Percentiles rank a stretch among this genome's conserved stretches.
phyloP scores from a whole-genome alignment of 129 eudicot species.

The Logfia minima region DNA sequence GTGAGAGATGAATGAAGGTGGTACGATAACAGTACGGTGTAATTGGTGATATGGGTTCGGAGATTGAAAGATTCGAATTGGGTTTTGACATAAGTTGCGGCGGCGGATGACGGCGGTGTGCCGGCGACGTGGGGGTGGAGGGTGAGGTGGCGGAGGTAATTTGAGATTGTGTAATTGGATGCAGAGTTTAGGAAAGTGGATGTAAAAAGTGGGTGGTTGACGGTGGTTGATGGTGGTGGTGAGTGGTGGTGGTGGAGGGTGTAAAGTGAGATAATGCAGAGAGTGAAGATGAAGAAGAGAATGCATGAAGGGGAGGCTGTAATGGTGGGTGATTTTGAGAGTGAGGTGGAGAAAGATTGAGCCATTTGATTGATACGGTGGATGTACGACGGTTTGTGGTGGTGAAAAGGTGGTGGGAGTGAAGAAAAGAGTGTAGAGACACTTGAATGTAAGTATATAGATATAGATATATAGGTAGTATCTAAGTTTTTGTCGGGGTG shows the following conservation, averaged over 20 bases:
- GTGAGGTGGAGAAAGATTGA: slow-evolving; percentile 11
- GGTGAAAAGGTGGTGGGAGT: slow-evolving; percentile 12
- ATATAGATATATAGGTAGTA: slow-evolving; percentile 1
- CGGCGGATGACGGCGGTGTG: slow-evolving; percentile 49
- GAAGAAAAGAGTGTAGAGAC: not conserved
- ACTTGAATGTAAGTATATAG: not conserved
- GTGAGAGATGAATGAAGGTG: slow-evolving; percentile 59
- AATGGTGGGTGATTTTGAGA: slow-evolving; percentile 20
- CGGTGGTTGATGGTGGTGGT: slow-evolving; percentile 8
- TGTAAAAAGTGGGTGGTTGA: slow-evolving; percentile 20
- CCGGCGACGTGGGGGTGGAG: slow-evolving; percentile 95
- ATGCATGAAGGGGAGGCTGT: slow-evolving; percentile 42
- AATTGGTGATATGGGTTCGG: slow-evolving; percentile 43
- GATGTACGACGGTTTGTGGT: not conserved
- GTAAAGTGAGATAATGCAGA: slow-evolving; percentile 37
- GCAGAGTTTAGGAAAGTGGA: slow-evolving; percentile 52
- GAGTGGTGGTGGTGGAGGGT: slow-evolving; percentile 33
- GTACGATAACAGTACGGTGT: slow-evolving; percentile 64
- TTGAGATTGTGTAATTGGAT: slow-evolving; percentile 61
- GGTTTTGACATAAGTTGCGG: slow-evolving; percentile 51
- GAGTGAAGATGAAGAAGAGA: slow-evolving; percentile 42
- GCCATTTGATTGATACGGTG: slow-evolving; percentile 14
- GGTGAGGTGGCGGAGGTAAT: slow-evolving; percentile 81
- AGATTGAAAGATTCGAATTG: slow-evolving; percentile 51
- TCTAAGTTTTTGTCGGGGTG: slow-evolving; percentile 33